Base-by-base conservation (phyloP, 2,329 filamentous ascomycete genomes). In the Harringtonia aguacate region DNA sequence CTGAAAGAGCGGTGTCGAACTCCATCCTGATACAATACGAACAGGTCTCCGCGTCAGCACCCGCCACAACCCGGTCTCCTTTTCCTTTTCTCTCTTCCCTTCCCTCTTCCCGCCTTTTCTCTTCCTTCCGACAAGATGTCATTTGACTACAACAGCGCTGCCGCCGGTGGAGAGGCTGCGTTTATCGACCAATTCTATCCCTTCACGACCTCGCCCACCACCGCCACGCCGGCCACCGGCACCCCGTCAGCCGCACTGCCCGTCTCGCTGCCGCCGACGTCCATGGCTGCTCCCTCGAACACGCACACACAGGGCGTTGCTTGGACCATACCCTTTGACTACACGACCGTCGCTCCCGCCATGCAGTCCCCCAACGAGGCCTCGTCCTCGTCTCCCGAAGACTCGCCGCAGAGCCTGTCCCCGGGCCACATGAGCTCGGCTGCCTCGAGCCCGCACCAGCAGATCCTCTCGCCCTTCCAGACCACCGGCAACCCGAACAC, bases 121-220 rank as follows among this genome's bases (percentile, higher is more conserved):
- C 27, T 17, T 38, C 30, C 37, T 38, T 21, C 38, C 41, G n/a
- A 33, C 44, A 45, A 15, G 6, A 51, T 51, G 50, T 39, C 47
- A 35, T 48, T 28, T 36, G 47, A 48, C 33, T 49, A 42, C 45
- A 46, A 34, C 33, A 43, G 41, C 42, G 36, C 36, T 62, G 58
- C 65, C 59, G 66, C 67, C 59, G 69, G 68, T 62, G 70, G 69
- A 62, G 75, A 80, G 39, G 55, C 55, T 61, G 73, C 68, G 59
- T 69, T 81, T 58, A 59, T 81, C 58, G 76, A 80, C 58, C 67
- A 80, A 58, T 70, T 68, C 52, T 68, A 67, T 48, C 48, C 57
- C 61, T 67, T 65, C 66, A 66, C 61, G 53, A 43, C 47, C 12
- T 51, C 50, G 36, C 44, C 47, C 10, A 35, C 49, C 18, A 43